These are phyloP conservation scores for Heterobasidion irregulare DNA, from an alignment of 1,284 basidiomycete genomes.

Conservation along the genomic window DNA sequence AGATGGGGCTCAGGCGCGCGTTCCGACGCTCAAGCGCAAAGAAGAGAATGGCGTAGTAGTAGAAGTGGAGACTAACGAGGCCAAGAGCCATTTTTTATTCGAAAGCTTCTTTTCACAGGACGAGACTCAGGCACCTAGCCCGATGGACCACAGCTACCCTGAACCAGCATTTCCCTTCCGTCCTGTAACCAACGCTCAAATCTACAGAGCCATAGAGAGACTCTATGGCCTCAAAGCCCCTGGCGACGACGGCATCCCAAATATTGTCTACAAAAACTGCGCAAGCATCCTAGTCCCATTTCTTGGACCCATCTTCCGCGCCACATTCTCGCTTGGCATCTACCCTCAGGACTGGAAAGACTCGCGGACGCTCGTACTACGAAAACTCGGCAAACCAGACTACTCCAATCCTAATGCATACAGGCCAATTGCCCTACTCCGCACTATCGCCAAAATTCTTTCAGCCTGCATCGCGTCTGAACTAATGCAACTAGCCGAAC, in stretches of 20 bases:
- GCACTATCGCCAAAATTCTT: slow-evolving; percentile 26
- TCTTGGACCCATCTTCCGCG: slow-evolving; percentile 21
- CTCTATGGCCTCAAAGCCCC: slow-evolving; percentile 23
- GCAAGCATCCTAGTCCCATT: slow-evolving; percentile 16
- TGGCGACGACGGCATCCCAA: slow-evolving; percentile 25
- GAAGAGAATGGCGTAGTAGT: too few species aligned
- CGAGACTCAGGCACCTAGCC: not conserved
- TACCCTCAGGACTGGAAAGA: slow-evolving; percentile 21
- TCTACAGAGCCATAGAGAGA: not conserved
- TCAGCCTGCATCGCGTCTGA: slow-evolving; percentile 18
- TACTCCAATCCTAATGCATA: slow-evolving; percentile 28
- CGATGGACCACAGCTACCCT: not conserved
- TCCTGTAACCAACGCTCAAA: not conserved
- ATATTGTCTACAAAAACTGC: slow-evolving; percentile 22
- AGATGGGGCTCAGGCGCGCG: too few species aligned
- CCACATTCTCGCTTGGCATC: slow-evolving; percentile 20
- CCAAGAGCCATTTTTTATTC: too few species aligned
- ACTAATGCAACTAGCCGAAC: slow-evolving; percentile 15
- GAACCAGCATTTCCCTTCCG: not conserved
- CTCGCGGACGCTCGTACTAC: slow-evolving; percentile 25
- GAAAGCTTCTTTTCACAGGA: slow-evolving; percentile 24
- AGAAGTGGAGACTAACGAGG: too few species aligned
- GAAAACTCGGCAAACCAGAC: slow-evolving; percentile 29
- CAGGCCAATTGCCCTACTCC: slow-evolving; percentile 30
- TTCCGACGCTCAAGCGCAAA: too few species aligned